These are phyloP conservation scores for Adansonia madagascariensis DNA, from an alignment of 441 rosid genomes.

Conservation along the genomic window DNA sequence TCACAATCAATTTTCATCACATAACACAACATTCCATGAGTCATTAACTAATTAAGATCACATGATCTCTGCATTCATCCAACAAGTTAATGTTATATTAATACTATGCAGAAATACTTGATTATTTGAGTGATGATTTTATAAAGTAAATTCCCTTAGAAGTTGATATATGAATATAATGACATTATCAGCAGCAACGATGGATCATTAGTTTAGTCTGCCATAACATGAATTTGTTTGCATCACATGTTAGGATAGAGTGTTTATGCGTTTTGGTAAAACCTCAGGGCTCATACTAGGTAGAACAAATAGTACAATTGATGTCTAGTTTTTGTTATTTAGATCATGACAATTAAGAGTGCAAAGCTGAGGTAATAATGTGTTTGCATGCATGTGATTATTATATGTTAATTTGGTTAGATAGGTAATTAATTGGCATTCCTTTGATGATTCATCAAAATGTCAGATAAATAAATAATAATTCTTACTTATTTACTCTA, in stretches of 20 bases:
- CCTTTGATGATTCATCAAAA: not conserved
- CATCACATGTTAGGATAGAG: not conserved
- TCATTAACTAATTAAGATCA: constrained; percentile 17
- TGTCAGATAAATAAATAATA: not conserved
- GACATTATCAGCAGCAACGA: too few relatives aligned
- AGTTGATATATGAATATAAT: constrained; percentile 2
- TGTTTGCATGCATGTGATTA: not conserved
- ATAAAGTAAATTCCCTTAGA: constrained; percentile 5
- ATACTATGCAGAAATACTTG: constrained; percentile 14
- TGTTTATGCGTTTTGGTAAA: not conserved
- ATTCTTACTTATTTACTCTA: too few relatives aligned
- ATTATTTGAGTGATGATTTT: constrained; percentile 7
- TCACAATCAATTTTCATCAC: constrained; percentile 36
- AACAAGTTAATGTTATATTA: constrained; percentile 16
- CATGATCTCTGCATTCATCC: constrained; percentile 16
- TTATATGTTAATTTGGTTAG: not conserved
- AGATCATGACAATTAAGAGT: not conserved
- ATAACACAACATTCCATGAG: constrained; percentile 22
- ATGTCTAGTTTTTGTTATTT: not conserved
- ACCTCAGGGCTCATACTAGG: not conserved
- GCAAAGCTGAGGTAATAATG: not conserved
- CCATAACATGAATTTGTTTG: not conserved
- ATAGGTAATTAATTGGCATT: not conserved
- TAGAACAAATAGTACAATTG: not conserved
- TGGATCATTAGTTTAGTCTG: too few relatives aligned